These are phyloP conservation scores for Kluyveromyces sp. DNA, from an alignment of 1,139 yeast species.

Conservation along the genomic window DNA sequence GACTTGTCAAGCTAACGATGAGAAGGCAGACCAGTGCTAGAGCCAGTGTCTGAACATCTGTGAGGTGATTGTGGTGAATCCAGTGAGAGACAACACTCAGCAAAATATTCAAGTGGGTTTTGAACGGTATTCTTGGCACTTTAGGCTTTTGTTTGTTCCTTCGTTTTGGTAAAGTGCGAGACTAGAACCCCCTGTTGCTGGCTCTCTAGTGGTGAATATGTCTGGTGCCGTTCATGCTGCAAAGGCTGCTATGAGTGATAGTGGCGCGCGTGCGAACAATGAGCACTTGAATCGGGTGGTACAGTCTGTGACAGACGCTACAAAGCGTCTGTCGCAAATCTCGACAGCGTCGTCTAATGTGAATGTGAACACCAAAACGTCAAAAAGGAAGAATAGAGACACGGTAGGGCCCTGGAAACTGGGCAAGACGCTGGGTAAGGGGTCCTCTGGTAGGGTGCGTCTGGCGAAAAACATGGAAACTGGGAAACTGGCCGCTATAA, in stretches of 20 bases:
- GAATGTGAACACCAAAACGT: constrained; percentile 24
- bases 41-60: too few relatives aligned
- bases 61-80: too few relatives aligned
- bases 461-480: constrained; percentile 62
- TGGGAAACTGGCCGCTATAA: constrained; percentile 75
- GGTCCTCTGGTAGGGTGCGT: constrained; percentile 75
- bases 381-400: constrained; percentile 30
- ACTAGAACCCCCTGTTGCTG: not conserved
- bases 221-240: constrained; percentile 25
- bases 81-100: not conserved
- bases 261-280: constrained; percentile 9
- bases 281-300: constrained; percentile 32
- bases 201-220: constrained; percentile 1
- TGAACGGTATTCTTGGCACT: not conserved
- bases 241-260: constrained; percentile 22
- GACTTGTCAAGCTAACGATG: not conserved
- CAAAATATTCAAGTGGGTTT: not conserved
- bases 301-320: constrained; percentile 49
- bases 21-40: not conserved
- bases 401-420: constrained; percentile 72
- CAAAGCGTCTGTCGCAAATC: constrained; percentile 56
- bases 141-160: not conserved
- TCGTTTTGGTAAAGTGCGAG: not conserved
- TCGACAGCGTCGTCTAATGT: constrained; percentile 32
- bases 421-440: constrained; percentile 74